Evolutionary conservation across 2,329 filamentous ascomycete species (phyloP), one percentile per base, ranked within the genome.

Genomic region (Xylariales sp.): DNA sequence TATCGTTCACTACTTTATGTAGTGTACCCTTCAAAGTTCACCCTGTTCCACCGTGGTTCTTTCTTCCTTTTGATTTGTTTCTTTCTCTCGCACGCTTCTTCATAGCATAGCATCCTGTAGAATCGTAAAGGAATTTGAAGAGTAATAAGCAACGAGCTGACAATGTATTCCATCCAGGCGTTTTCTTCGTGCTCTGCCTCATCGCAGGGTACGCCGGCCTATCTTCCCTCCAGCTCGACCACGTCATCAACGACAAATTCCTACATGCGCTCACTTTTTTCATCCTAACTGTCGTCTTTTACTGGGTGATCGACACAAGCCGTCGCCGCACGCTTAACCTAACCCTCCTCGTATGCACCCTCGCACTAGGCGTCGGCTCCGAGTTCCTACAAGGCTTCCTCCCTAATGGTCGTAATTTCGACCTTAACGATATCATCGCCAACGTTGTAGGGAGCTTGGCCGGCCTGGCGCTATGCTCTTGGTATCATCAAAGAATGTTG

Each of bases 401-500:
- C 18, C 93, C 89, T 18, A 93, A 92, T 79, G 89, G 86, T 65
- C 89, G 91, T 69, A 80, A 84, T 16, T 90, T 90, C 72, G 96
- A 99, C 76, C 82, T 91, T 56, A 93, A 91, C 76, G 93, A 98
- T 78, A 93, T 99, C 69, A 84, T 93, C 61, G 94, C 94, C 76
- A 99, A 99, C 78, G 81, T 97, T 0, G 82, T 93, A 48, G 96
- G 96, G 49, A 95, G 92, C 71, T 80, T 92, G 14, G 82, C 85
- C 0, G 94, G 88, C 0, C 78, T 97, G 23, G 90, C 85, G 0
- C 78, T 97, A 23, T 97, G 93, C 78, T 90, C 89, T 65, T 95
- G 93, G 92, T 99, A 99, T 78, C 96, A 99, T 81, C 91, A 92
- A 77, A 91, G 96, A 67, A 98, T 98, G 94, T 83, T 98, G 46